Base-by-base conservation (phyloP, 257 asterid genomes). In the Penstemon eatonii region DNA sequence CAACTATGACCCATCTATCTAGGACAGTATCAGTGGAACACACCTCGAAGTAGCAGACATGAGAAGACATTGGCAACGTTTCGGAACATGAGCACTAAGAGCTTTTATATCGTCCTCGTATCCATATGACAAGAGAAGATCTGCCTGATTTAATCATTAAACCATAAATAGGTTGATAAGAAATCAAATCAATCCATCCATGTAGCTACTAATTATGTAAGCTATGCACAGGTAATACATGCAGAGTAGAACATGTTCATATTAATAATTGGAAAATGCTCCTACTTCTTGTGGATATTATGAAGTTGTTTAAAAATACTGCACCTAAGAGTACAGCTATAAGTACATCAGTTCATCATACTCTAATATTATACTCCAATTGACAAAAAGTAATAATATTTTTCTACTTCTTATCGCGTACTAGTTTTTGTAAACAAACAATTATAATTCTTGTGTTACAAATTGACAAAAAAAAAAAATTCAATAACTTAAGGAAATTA, bases 31-130 rank as follows among this genome's bases (percentile, higher is more conserved):
- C 39, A 25, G 55, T 50, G 60, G 53, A 76, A 71, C 73, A 15
- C 67, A 94, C 99, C 97, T 94, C 56, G 97, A 87, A 51, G 99
- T 91, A 68, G 99, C 99, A 75, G 99, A 94, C 96, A 93, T 84
- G 77, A 93, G 93, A 83, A 93, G 94, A 80, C 97, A 91, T 68
- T 93, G 99, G 73, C 99, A 93, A 38, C 92, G 81, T 78, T 75
- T 88, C 53, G 99, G 97, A 54, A 88, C 81, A 75, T 90, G 86
- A 75, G 84, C 71, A 56, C 88, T 82, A 55, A 93, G 86, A 62
- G 97, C 90, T 79, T 83, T 91, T 68, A 93, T 71, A 74, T 93
- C 97, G 56, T 84, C 86, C 84, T 87, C 99, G 67, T 90, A 93
- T 63, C 97, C 96, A 69, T 88, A 89, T 5, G 97, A 89, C 85